Conservation (phyloP, 2,329 filamentous ascomycete species). For the Verticillium isaacii region DNA sequence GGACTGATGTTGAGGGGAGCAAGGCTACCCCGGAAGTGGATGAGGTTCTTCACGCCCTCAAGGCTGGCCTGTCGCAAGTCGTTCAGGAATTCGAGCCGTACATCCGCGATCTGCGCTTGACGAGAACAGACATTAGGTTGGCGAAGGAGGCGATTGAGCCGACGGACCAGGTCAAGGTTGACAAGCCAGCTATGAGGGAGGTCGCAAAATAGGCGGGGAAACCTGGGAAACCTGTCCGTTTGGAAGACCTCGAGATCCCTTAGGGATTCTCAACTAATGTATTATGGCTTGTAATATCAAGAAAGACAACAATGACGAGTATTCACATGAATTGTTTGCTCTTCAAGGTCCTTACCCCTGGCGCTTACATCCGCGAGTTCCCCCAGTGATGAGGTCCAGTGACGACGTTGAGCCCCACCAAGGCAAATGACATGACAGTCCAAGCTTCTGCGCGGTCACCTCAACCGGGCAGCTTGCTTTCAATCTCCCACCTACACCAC, state of each 20-base stretch:
- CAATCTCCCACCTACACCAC: neutral
- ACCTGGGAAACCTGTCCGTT: neutral
- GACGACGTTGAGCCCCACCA: neutral
- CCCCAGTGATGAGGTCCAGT: neutral
- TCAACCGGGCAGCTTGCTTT: neutral
- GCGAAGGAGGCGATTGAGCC: conserved; percentile 59
- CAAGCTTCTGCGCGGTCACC: neutral
- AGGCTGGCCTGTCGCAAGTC: conserved; percentile 59
- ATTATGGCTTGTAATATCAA: neutral
- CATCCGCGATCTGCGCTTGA: conserved; percentile 64
- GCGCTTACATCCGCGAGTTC: neutral
- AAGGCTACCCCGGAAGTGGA: conserved; percentile 64
- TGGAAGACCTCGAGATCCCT: neutral
- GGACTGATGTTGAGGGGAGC: conserved; percentile 67
- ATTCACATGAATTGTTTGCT: neutral
- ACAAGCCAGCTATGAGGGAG: conserved; percentile 23
- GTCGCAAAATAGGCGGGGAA: conserved; percentile 1
- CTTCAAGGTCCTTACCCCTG: neutral
- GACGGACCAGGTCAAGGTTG: conserved; percentile 16
- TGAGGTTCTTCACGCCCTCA: conserved; percentile 60
- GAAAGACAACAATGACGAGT: neutral
- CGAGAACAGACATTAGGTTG: conserved; percentile 63
- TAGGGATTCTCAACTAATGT: neutral
- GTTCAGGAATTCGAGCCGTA: conserved; percentile 72
- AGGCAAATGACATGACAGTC: neutral